phyloP scores from a whole-genome alignment of 768 basidiomycete genomes.

The Phylloporus sp. region DNA sequence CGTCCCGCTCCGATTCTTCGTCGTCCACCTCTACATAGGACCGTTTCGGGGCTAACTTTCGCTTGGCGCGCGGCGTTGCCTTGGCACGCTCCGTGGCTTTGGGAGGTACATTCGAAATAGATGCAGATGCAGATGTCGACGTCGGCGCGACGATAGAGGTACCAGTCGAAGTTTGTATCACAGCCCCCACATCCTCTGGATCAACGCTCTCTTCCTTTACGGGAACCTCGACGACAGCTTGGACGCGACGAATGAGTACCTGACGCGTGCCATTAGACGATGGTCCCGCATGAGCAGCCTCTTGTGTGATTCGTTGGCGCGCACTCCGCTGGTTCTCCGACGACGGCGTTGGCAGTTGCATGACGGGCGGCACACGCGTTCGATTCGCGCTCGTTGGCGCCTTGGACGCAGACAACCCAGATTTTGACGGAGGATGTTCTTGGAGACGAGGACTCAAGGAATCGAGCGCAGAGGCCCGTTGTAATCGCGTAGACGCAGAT shows the following conservation, averaged over 20 bases:
- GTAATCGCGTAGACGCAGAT: constrained; percentile 26
- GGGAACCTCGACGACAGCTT: constrained; percentile 51
- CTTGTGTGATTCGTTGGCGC: constrained; percentile 20
- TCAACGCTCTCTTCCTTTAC: constrained; percentile 60
- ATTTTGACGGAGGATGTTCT: constrained; percentile 30
- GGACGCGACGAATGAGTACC: constrained; percentile 55
- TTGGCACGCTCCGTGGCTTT: constrained; percentile 2
- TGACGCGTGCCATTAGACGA: constrained; percentile 16
- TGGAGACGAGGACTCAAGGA: constrained; percentile 25
- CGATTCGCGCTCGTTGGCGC: constrained; percentile 4
- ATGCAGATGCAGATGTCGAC: constrained; percentile 10
- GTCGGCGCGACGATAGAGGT: constrained; percentile 10
- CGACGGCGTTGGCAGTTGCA: constrained; percentile 29
- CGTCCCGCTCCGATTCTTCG: constrained; percentile 19
- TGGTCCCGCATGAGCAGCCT: constrained; percentile 5
- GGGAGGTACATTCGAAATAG: constrained; percentile 5
- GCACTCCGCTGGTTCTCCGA: constrained; percentile 27
- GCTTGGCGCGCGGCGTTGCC: constrained; percentile 13
- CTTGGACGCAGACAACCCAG: constrained; percentile 28
- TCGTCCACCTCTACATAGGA: constrained; percentile 32
- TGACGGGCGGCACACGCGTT: constrained; percentile 6
- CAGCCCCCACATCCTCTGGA: constrained; percentile 26
- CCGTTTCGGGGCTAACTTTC: constrained; percentile 22
- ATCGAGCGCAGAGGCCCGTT: constrained; percentile 13
- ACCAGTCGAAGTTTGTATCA: constrained; percentile 6